Percentiles rank a stretch among this genome's conserved stretches.
Evolutionary conservation across 2,329 filamentous ascomycete species (phyloP).

Genomic region (Exophiala spinifera): DNA sequence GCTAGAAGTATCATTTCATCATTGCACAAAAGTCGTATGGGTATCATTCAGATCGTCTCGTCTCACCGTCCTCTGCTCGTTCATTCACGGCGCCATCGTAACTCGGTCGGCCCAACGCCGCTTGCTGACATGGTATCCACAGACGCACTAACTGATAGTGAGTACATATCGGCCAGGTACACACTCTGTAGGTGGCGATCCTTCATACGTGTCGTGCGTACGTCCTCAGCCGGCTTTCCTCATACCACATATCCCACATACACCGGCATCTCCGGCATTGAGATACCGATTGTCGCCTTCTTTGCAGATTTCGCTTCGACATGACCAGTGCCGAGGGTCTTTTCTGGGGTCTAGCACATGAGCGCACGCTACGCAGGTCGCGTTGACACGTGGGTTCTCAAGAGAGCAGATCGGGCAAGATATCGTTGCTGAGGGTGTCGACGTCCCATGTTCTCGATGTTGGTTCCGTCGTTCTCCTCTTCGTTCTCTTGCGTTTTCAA

Average conservation of each 20-base stretch:
- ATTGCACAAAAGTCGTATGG: too few species aligned
- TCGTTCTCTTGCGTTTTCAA: too few species aligned
- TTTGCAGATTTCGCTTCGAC: conserved; percentile 55
- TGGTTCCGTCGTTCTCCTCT: too few species aligned
- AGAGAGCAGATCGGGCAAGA: conserved; percentile 67
- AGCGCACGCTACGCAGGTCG: conserved; percentile 66
- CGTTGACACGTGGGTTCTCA: conserved; percentile 52
- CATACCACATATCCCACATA: conserved; percentile 66
- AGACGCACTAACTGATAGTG: too few species aligned
- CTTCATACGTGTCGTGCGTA: too few species aligned
- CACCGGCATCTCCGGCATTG: conserved; percentile 66
- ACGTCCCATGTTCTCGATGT: neutral
- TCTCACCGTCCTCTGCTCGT: too few species aligned
- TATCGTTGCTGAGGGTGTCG: conserved; percentile 8
- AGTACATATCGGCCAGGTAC: too few species aligned
- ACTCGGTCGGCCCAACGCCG: neutral
- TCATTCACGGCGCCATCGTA: neutral
- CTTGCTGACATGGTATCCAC: too few species aligned
- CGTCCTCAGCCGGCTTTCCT: conserved; percentile 30
- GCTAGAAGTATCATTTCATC: too few species aligned
- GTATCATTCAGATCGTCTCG: too few species aligned
- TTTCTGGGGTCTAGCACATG: conserved; percentile 61
- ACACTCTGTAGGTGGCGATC: too few species aligned
- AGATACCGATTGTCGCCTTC: conserved; percentile 53
- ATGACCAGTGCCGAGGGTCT: conserved; percentile 62